A percentile compares a stretch with the other conserved stretches of the same genome.
These are phyloP conservation scores for Knoxdaviesia capensis DNA, from an alignment of 2,329 filamentous ascomycete genomes.

Conservation along the genomic window DNA sequence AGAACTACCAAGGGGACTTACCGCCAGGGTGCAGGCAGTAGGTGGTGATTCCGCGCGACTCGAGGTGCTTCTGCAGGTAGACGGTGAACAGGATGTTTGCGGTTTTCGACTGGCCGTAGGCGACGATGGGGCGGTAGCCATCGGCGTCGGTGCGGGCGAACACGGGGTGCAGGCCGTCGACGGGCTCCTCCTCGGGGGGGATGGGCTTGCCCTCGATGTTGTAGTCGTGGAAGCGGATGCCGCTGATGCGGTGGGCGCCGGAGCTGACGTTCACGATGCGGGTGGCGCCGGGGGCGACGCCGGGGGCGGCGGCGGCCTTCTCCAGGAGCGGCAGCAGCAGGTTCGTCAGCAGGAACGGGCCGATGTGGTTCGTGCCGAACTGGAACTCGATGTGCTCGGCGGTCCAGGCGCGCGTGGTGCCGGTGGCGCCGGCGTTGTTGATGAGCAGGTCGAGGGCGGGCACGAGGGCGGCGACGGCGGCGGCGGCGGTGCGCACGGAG, in stretches of 20 bases:
- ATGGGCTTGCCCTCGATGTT: slow-evolving; percentile 7
- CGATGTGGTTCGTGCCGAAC: slow-evolving; percentile 23
- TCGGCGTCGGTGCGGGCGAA: background rate
- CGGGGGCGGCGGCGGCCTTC: slow-evolving; percentile 4
- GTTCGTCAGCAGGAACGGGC: slow-evolving; percentile 24
- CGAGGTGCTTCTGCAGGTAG: slow-evolving; percentile 4
- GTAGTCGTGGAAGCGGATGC: slow-evolving; percentile 14
- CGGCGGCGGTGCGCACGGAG: slow-evolving; percentile 16
- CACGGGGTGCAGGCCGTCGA: slow-evolving; percentile 3
- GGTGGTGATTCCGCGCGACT: background rate
- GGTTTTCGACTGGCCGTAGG: slow-evolving; percentile 12
- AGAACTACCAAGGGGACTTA: too few species aligned
- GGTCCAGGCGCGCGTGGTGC: slow-evolving; percentile 11
- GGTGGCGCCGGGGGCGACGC: background rate
- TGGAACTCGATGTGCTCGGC: slow-evolving; percentile 21
- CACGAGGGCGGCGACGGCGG: slow-evolving; percentile 11
- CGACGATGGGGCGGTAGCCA: slow-evolving; percentile 7
- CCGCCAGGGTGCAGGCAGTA: slow-evolving; percentile 7
- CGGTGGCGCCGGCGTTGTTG: slow-evolving; percentile 24
- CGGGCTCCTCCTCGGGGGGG: background rate
- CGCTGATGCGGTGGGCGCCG: slow-evolving; percentile 10
- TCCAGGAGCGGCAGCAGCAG: slow-evolving; percentile 14
- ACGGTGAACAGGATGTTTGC: slow-evolving; percentile 10
- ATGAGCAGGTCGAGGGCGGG: slow-evolving; percentile 17
- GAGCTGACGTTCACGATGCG: slow-evolving; percentile 22